A percentile compares a stretch with the other conserved stretches of the same genome.
These are phyloP conservation scores for Vitis hybrid DNA, from an alignment of 177 flowering plant genomes.

Conservation along the genomic window DNA sequence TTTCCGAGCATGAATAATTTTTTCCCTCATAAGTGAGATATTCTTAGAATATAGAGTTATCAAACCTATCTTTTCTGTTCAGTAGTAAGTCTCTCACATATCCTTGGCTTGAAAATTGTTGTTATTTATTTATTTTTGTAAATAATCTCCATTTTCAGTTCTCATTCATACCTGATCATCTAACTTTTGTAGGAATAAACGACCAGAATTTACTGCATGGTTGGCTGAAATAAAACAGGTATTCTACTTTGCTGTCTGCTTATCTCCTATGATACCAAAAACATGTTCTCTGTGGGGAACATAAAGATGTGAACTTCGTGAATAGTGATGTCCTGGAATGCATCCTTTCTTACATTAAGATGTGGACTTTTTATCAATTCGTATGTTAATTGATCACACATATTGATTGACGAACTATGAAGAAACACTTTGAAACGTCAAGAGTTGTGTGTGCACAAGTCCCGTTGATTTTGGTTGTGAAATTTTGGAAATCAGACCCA, in stretches of 20 bases:
- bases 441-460: no score
- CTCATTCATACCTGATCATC: neutral
- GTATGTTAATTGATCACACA: no score
- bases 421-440: no score
- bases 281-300: neutral
- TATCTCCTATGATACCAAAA: neutral
- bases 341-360: neutral
- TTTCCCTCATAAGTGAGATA: no score
- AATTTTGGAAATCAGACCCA: no score
- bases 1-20: no score
- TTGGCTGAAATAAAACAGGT: constrained; percentile 88
- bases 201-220: constrained; percentile 99
- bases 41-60: no score
- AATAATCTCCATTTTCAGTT: neutral
- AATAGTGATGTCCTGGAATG: neutral
- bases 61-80: no score
- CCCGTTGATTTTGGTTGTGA: no score
- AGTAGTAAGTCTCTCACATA: no score
- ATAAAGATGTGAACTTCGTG: neutral
- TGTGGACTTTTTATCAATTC: no score
- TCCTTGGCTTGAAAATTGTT: neutral
- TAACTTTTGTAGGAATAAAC: constrained; percentile 64
- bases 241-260: constrained; percentile 4
- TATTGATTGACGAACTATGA: no score
- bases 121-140: neutral